These are phyloP conservation scores for Phytopythium helicoides DNA, from an alignment of 352 stramenopile genomes.

Conservation along the genomic window DNA sequence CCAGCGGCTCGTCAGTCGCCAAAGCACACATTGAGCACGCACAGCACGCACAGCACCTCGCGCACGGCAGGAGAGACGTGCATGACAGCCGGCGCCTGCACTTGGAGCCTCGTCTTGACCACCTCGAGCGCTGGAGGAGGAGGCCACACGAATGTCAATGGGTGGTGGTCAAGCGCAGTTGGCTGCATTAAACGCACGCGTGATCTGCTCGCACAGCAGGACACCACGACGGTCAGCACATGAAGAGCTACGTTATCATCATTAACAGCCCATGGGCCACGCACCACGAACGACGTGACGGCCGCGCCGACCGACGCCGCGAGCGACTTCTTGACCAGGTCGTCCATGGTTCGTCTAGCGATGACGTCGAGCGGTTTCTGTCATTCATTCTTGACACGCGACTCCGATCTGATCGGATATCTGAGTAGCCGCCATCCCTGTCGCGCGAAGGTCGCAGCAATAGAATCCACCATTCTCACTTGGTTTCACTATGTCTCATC, in stretches of 20 bases:
- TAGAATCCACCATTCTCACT: too few relatives aligned
- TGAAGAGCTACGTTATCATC: too few relatives aligned
- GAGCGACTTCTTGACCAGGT: conserved; percentile 60
- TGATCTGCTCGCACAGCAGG: too few relatives aligned
- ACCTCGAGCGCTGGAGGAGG: conserved; percentile 64
- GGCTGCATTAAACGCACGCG: too few relatives aligned
- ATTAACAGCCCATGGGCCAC: background rate
- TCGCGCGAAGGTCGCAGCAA: too few relatives aligned
- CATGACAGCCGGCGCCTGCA: conserved; percentile 59
- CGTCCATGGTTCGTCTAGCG: conserved; percentile 36
- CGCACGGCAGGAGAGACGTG: conserved; percentile 41
- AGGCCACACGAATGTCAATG: background rate
- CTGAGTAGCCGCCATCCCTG: too few relatives aligned
- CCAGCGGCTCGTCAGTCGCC: background rate
- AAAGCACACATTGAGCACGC: background rate
- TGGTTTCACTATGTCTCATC: too few relatives aligned
- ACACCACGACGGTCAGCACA: too few relatives aligned
- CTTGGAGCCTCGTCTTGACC: conserved; percentile 82
- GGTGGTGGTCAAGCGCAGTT: too few relatives aligned
- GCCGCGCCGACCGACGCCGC: conserved; percentile 64
- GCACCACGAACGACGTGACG: conserved; percentile 67
- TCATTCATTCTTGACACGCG: too few relatives aligned
- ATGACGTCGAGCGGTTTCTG: background rate
- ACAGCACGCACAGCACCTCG: conserved; percentile 23
- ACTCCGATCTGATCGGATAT: too few relatives aligned